phyloP scores from a whole-genome alignment of 768 basidiomycete genomes.

The Lactarius tabidus region DNA sequence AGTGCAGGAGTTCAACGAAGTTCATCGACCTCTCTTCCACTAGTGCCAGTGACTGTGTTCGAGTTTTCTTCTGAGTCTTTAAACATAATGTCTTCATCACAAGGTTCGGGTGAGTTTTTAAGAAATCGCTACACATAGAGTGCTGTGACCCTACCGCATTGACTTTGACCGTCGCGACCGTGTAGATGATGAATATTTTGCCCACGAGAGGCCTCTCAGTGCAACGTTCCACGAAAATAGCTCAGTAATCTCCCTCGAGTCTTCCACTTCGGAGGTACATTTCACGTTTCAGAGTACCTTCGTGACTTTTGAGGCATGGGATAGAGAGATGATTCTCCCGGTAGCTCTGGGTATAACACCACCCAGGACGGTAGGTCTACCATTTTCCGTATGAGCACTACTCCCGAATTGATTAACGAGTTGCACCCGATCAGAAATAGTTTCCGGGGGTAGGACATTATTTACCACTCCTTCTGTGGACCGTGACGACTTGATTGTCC shows the following conservation, averaged over 20 bases:
- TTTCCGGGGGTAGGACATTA: neutral
- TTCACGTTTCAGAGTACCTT: neutral
- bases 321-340: conserved; percentile 1
- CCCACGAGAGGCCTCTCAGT: neutral
- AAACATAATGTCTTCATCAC: neutral
- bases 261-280: conserved; percentile 11
- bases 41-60: neutral
- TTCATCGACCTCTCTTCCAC: neutral
- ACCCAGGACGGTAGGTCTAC: neutral
- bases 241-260: conserved; percentile 15
- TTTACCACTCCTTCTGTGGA: neutral
- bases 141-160: neutral
- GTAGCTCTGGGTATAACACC: neutral
- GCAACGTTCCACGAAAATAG: neutral
- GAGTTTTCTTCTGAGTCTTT: neutral
- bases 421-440: neutral
- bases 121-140: neutral
- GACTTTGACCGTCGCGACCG: neutral
- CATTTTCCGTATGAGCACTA: neutral
- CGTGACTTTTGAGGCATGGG: neutral
- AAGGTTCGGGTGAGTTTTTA: neutral
- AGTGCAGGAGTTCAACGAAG: too few species aligned
- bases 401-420: neutral
- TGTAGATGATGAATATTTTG: neutral
- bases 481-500: neutral